phyloP scores from a whole-genome alignment of 257 asterid genomes.

The Solanum gracilifrons region DNA sequence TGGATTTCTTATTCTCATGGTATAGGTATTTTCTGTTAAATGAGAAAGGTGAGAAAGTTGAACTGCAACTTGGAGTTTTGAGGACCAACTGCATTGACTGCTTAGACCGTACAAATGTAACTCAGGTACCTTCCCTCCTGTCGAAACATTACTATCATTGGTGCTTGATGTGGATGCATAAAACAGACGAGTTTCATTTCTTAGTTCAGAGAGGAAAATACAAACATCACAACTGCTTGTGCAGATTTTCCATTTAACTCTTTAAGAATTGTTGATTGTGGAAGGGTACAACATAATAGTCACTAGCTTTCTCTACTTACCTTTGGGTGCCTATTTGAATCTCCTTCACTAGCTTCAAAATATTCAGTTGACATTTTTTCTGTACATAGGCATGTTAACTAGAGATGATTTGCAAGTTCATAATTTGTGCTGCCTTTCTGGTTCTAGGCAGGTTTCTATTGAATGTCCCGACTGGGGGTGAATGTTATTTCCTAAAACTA shows the following conservation, averaged over 20 bases:
- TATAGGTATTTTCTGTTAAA: slow-evolving; percentile 68
- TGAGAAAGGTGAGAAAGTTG: slow-evolving; percentile 76
- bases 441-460: background rate
- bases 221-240: background rate
- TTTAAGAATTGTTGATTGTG: background rate
- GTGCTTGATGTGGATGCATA: background rate
- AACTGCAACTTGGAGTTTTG: slow-evolving; percentile 72
- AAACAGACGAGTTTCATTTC: background rate
- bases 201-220: background rate
- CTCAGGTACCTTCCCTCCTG: slow-evolving; percentile 45
- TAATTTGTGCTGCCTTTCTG: background rate
- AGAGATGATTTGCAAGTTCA: background rate
- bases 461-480: background rate
- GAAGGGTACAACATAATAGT: background rate
- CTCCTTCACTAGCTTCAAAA: background rate
- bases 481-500: background rate
- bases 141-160: background rate
- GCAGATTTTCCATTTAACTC: background rate
- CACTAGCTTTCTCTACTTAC: background rate
- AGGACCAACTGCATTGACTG: slow-evolving; percentile 92
- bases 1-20: background rate
- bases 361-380: background rate
- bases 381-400: background rate
- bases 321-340: background rate
- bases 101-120: slow-evolving; percentile 97